Evolutionary conservation across 148 eudicot genomes (phyloP).

Genomic region (Polygonum aviculare): DNA sequence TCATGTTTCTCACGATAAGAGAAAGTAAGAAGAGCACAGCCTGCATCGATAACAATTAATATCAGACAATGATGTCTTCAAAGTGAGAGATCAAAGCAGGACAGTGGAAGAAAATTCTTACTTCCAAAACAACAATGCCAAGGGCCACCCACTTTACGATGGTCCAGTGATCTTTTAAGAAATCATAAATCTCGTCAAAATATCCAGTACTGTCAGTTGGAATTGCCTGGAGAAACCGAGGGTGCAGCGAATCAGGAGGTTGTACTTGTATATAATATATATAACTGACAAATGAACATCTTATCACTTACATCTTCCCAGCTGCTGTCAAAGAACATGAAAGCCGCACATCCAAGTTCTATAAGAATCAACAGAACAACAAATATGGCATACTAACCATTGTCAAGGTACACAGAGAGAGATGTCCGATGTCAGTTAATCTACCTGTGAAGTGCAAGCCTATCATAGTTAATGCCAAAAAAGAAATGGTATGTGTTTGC

Average conservation of each 20-base stretch:
- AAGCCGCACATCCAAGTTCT: conserved; percentile 79
- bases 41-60: conserved; percentile 28
- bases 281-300: background rate
- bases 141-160: conserved; percentile 78
- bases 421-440: background rate
- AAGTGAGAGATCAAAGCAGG: background rate
- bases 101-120: conserved; percentile 13
- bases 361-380: conserved; percentile 69
- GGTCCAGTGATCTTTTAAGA: conserved; percentile 66
- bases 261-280: background rate
- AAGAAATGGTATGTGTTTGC: background rate
- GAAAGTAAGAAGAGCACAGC: conserved; percentile 74
- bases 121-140: conserved; percentile 85
- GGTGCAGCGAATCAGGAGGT: background rate
- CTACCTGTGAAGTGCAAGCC: background rate
- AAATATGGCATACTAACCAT: conserved; percentile 57
- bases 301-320: conserved; percentile 65
- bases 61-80: background rate
- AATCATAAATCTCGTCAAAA: conserved; percentile 60
- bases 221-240: conserved; percentile 37
- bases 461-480: background rate
- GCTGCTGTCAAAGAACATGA: conserved; percentile 67
- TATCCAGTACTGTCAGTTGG: conserved; percentile 83
- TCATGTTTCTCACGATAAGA: conserved; percentile 64
- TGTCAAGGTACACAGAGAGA: conserved; percentile 24